Percentiles rank a stretch among this genome's conserved stretches.
Conservation (phyloP, 345 rosid species). For the Diplotaxis tenuifolia region DNA sequence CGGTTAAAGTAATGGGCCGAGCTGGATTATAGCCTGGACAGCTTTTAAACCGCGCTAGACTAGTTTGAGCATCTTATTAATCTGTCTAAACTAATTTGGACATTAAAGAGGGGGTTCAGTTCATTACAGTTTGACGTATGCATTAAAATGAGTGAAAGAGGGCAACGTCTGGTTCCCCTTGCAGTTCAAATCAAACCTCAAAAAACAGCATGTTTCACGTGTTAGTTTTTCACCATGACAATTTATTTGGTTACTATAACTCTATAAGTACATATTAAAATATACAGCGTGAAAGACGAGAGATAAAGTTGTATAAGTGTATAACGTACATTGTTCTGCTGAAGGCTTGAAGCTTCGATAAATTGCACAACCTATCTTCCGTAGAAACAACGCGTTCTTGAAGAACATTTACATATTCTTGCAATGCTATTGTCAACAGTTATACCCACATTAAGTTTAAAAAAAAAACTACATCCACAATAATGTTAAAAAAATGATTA, state of each 20-base stretch:
- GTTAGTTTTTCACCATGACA: background rate
- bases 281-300: background rate
- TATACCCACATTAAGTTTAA: background rate
- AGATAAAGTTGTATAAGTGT: background rate
- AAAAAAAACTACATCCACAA: background rate
- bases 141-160: background rate
- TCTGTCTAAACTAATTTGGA: background rate
- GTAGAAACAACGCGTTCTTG: slow-evolving; percentile 2
- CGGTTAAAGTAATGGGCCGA: background rate
- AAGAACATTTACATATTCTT: background rate
- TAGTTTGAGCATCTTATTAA: background rate
- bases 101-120: background rate
- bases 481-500: background rate
- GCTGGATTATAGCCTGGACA: background rate
- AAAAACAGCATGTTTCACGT: background rate
- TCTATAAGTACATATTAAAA: background rate
- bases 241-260: background rate
- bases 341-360: background rate
- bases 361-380: background rate
- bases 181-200: background rate
- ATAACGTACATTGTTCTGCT: background rate
- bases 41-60: background rate
- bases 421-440: background rate
- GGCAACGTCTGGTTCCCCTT: background rate
- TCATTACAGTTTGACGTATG: background rate